Conservation (phyloP, 2,329 filamentous ascomycete species). For the Pyrenophora seminiperda region DNA sequence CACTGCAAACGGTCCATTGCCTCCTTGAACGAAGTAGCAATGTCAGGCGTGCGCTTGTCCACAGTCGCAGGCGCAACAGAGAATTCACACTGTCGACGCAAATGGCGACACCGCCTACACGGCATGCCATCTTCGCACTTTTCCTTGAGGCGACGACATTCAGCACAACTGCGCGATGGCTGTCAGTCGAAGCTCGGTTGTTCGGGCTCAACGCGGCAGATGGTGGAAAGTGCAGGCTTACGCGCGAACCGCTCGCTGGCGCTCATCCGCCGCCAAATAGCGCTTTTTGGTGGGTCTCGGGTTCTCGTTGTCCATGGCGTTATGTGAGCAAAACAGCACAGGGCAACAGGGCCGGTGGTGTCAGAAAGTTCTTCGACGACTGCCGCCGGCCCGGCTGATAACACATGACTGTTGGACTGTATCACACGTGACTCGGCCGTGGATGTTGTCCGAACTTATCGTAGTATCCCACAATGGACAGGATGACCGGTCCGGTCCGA, state of each 20-base stretch:
- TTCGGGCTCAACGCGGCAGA: neutral
- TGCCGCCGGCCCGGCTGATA: neutral
- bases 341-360: neutral
- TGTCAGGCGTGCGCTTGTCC: conserved; percentile 1
- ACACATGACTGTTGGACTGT: no score
- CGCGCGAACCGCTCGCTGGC: conserved; percentile 21
- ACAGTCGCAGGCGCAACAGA: conserved; percentile 7
- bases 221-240: conserved; percentile 9
- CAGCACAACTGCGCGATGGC: conserved; percentile 54
- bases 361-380: no score
- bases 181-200: conserved; percentile 7
- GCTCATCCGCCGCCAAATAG: conserved; percentile 15
- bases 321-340: neutral
- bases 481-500: no score
- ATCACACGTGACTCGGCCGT: no score
- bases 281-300: conserved; percentile 20
- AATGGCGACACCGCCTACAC: conserved; percentile 59
- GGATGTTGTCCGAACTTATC: no score
- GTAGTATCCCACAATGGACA: no score
- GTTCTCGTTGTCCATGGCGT: conserved; percentile 11
- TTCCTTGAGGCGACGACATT: conserved; percentile 61
- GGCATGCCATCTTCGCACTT: conserved; percentile 63
- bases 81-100: conserved; percentile 54
- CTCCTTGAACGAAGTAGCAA: conserved; percentile 6
- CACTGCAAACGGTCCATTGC: conserved; percentile 12